Evolutionary conservation across 805 yeast genomes (phyloP), one percentile per base, ranked within the genome.

Genomic region (Candida bentonensis): DNA sequence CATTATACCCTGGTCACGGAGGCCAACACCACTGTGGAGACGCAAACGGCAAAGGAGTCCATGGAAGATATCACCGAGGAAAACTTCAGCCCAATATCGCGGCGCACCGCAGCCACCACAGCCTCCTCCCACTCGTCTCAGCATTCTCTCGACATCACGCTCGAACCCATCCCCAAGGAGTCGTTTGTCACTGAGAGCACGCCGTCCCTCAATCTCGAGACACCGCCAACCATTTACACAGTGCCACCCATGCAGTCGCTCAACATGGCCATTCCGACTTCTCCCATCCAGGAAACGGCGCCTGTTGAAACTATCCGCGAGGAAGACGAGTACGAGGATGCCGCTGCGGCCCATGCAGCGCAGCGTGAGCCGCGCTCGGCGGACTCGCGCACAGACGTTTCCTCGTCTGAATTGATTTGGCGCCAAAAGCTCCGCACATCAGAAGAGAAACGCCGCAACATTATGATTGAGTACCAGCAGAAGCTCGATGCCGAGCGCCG

Each of bases 401-500:
- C 44, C 4, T 13, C 30, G 2, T 4, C 41, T 11, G 48, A 41
- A 11, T 28, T 40, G 30, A 39, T 30, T 5, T 30, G 36, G 36
- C 13, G 46, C 26, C 43, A 42, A 15, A 47, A 47, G 26, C 45
- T 52, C 22, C 34, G 48, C 22, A 51, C 47, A 27, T 42, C 52
- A 7, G 54, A 53, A 21, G 54, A 52, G 7, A 44, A 44, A 22
- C 44, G 51, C 9, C 42, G 51, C 4, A 33, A 30, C n/a, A 23
- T 45, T 23, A 41, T 52, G 42, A 26, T 51, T 17, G 53, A 53
- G 17, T 51, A 52, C 44, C 51, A 51, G 40, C 47, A 51, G 27
- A 52, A 49, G 42, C 46, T 53, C 15, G 57, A 53, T 41, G 33
- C 25, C 2, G 55, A 52, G 44, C 47, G 55, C 20, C 43, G 46